These are phyloP conservation scores for Quercus lobata DNA, from an alignment of 331 rosid genomes.

Conservation along the genomic window DNA sequence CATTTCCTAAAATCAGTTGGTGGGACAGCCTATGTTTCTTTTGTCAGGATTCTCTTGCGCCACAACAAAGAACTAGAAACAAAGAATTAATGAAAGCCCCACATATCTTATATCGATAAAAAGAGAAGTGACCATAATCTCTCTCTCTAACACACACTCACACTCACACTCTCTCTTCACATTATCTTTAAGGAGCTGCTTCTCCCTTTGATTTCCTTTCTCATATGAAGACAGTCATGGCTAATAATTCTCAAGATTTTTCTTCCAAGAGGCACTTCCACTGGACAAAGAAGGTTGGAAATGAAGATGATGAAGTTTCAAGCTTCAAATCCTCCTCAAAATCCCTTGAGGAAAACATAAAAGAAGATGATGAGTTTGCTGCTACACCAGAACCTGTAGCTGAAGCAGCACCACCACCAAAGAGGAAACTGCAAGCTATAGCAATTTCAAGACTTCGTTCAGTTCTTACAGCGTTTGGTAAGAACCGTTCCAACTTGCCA, in stretches of 20 bases:
- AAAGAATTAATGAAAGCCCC: conserved; percentile 33
- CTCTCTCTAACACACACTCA: conserved; percentile 2
- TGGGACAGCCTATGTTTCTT: conserved; percentile 84
- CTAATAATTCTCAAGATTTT: conserved; percentile 52
- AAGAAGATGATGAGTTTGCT: conserved; percentile 9
- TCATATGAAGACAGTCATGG: conserved; percentile 57
- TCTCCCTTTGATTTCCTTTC: conserved; percentile 14
- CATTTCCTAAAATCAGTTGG: conserved; percentile 56
- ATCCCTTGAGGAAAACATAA: conserved; percentile 22
- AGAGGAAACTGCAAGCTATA: conserved; percentile 52
- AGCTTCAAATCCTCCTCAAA: conserved; percentile 42
- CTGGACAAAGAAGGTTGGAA: conserved; percentile 78
- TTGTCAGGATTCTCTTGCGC: conserved; percentile 83
- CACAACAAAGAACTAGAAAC: conserved; percentile 38
- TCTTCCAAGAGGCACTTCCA: conserved; percentile 91
- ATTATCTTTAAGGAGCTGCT: conserved; percentile 18
- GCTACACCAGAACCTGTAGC: conserved; percentile 5
- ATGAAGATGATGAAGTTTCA: conserved; percentile 49
- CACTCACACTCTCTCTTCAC: conserved; percentile 19
- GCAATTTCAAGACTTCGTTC: conserved; percentile 69
- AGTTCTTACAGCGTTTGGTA: conserved; percentile 55
- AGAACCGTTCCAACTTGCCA: conserved; percentile 52
- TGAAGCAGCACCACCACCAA: conserved; percentile 26
- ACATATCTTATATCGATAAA: conserved; percentile 20
- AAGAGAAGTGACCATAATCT: conserved; percentile 28